These are phyloP conservation scores for Cryphonectria naterciae DNA, from an alignment of 2,329 filamentous ascomycete species.

Conservation along the genomic window DNA sequence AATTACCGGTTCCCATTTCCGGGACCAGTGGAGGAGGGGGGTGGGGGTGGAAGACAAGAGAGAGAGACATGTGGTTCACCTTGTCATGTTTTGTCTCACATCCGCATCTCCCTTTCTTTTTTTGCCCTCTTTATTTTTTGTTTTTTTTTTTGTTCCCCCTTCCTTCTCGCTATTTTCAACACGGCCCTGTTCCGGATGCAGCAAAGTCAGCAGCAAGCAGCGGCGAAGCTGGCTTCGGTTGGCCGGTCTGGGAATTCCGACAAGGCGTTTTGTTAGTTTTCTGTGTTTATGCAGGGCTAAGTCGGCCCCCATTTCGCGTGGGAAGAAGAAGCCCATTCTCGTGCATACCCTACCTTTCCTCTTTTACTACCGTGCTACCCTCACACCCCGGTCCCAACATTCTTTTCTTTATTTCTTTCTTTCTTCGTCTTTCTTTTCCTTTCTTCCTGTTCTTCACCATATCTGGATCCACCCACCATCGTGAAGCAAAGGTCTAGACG, in stretches of 20 bases:
- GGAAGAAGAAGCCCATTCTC: neutral
- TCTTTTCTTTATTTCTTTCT: neutral
- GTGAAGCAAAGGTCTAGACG: neutral
- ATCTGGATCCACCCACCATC: neutral
- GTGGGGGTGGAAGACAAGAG: neutral
- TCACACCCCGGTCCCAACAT: neutral
- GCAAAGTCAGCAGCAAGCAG: neutral
- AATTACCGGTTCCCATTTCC: neutral
- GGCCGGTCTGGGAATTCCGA: neutral
- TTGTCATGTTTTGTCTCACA: neutral
- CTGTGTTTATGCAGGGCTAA: neutral
- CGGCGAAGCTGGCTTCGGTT: no score
- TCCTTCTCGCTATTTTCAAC: neutral
- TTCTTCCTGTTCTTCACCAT: neutral
- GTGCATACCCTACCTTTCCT: neutral
- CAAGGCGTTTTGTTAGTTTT: neutral
- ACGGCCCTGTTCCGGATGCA: conserved; percentile 2
- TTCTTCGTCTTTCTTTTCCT: no score
- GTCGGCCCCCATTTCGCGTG: neutral
- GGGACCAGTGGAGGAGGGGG: neutral
- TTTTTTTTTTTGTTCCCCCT: no score
- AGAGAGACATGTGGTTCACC: neutral
- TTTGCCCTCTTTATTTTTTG: neutral
- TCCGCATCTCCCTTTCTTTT: neutral
- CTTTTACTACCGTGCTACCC: no score